Percentiles rank a stretch among this genome's conserved stretches.
These are phyloP conservation scores for Candida rishiriensis DNA, from an alignment of 805 yeast species.

Conservation along the genomic window DNA sequence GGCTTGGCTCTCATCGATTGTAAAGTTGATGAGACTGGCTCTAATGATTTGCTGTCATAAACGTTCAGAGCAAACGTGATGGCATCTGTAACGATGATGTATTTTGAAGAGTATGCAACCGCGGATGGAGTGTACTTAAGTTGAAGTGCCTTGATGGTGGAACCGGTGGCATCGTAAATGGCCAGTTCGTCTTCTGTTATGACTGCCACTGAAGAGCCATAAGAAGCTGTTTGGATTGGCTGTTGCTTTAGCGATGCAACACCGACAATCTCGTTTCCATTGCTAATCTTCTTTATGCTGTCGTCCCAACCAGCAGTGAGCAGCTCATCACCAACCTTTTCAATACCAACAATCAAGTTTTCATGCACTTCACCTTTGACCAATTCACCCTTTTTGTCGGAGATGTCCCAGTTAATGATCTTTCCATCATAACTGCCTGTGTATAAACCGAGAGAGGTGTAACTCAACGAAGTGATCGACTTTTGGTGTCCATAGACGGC, in stretches of 20 bases:
- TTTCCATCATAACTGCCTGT: constrained; percentile 86
- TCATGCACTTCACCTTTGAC: constrained; percentile 47
- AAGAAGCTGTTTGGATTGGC: constrained; percentile 42
- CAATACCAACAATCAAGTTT: constrained; percentile 60
- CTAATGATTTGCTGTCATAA: constrained; percentile 25
- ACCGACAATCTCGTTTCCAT: constrained; percentile 16
- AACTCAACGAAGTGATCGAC: constrained; percentile 59
- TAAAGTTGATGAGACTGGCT: constrained; percentile 17
- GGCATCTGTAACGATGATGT: constrained; percentile 48
- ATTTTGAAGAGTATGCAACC: constrained; percentile 38
- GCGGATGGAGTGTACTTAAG: constrained; percentile 41
- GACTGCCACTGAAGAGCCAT: constrained; percentile 35
- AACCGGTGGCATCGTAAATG: constrained; percentile 30
- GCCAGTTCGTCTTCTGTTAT: constrained; percentile 40
- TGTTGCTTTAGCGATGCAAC: constrained; percentile 40
- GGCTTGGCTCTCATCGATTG: constrained; percentile 56
- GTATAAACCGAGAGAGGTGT: constrained; percentile 24
- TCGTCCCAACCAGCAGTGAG: constrained; percentile 82
- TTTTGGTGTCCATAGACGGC: constrained; percentile 76
- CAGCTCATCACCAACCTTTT: constrained; percentile 23
- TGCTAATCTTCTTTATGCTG: constrained; percentile 41
- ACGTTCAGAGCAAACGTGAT: constrained; percentile 36
- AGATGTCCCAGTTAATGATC: constrained; percentile 53
- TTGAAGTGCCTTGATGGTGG: constrained; percentile 22
- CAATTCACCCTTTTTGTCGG: constrained; percentile 31